Evolutionary conservation across 192 early-diverging fungal species (phyloP).

Genomic region (Geranomyces michiganensis): DNA sequence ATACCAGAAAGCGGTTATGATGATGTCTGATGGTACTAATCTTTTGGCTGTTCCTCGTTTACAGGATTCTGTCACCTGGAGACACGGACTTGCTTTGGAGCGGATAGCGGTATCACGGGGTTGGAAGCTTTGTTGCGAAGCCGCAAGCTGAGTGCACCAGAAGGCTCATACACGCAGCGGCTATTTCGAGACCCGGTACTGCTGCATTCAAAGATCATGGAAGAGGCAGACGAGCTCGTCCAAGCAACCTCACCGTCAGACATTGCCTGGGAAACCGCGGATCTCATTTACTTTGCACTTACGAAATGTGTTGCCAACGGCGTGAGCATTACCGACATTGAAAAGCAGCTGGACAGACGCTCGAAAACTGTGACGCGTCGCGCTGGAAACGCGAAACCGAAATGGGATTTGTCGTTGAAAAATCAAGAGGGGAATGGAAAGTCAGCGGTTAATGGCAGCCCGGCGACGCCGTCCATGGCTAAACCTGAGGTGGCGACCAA

Average conservation of each 20-base stretch:
- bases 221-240: constrained; percentile 93
- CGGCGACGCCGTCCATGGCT: constrained; percentile 31
- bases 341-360: constrained; percentile 80
- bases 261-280: constrained; percentile 94
- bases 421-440: neutral
- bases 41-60: constrained; percentile 4
- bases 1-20: no score
- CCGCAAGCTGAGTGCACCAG: constrained; percentile 74
- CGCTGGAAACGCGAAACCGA: constrained; percentile 92
- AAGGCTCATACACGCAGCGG: constrained; percentile 88
- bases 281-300: constrained; percentile 94
- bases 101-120: constrained; percentile 70
- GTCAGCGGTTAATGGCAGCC: constrained; percentile 3
- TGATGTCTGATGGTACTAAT: no score
- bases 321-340: constrained; percentile 83
- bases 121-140: constrained; percentile 69
- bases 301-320: constrained; percentile 81
- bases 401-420: constrained; percentile 28
- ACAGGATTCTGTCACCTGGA: constrained; percentile 94
- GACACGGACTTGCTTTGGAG: constrained; percentile 91
- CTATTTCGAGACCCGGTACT: constrained; percentile 83
- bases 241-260: constrained; percentile 74
- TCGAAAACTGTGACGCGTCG: constrained; percentile 84
- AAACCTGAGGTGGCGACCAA: constrained; percentile 33
- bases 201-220: constrained; percentile 90